phyloP scores from a whole-genome alignment of 164 flowering plant species.

The Akebia trifoliata region DNA sequence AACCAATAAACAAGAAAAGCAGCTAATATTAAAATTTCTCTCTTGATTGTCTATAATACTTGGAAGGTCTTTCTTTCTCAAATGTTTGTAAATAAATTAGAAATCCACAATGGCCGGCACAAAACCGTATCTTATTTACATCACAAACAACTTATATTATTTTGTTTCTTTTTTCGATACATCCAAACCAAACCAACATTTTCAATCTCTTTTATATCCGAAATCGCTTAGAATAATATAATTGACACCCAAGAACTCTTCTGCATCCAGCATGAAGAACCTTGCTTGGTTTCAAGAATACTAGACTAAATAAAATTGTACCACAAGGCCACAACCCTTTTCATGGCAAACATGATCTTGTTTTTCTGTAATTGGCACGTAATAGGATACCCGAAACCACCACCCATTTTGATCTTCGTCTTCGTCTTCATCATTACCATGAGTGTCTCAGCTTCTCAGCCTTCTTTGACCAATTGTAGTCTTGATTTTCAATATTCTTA shows the following conservation, averaged over 20 bases:
- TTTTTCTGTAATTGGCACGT: background rate
- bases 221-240: background rate
- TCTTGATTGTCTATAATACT: background rate
- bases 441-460: slow-evolving; percentile 13
- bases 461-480: slow-evolving; percentile 16
- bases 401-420: slow-evolving; percentile 4
- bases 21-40: background rate
- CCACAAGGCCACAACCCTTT: background rate
- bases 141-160: background rate
- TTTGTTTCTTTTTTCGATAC: slow-evolving; percentile 8
- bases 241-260: background rate
- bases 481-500: slow-evolving; percentile 15
- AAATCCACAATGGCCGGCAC: slow-evolving; percentile 14
- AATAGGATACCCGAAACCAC: background rate
- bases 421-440: slow-evolving; percentile 11
- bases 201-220: background rate
- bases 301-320: slow-evolving; percentile 2
- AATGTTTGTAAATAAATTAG: background rate
- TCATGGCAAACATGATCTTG: background rate
- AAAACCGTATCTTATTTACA: background rate
- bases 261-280: background rate
- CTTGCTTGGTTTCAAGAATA: background rate
- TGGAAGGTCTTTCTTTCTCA: background rate
- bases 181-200: slow-evolving; percentile 4
- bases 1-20: no score